Evolutionary conservation across 345 rosid species (phyloP).

Genomic region (Acer saccharum): DNA sequence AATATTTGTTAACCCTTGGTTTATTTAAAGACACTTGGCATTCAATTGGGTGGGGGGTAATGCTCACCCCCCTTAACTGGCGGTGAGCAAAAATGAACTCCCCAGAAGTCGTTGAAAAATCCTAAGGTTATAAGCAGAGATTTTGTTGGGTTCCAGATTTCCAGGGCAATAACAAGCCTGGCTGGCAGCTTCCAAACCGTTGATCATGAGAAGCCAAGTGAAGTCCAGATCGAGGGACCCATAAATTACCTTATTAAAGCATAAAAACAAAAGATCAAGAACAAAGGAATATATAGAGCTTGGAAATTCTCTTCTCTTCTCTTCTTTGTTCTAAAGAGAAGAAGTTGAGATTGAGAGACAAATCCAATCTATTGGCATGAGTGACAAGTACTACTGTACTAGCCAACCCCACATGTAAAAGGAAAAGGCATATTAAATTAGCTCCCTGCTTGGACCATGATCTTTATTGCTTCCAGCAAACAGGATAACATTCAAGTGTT

Average conservation of each 20-base stretch:
- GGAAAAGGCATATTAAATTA: neutral
- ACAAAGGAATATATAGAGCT: neutral
- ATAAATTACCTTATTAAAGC: slow-evolving; percentile 6
- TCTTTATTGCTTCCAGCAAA: neutral
- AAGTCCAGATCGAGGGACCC: neutral
- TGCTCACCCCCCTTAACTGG: too few species aligned
- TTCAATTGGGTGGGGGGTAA: too few species aligned
- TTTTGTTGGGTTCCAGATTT: neutral
- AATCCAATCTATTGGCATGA: too few species aligned
- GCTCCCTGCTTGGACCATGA: neutral
- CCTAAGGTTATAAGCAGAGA: neutral
- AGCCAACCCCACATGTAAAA: neutral
- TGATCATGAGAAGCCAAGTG: neutral
- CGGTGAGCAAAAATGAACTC: too few species aligned
- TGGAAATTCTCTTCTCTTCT: neutral
- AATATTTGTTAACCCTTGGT: too few species aligned
- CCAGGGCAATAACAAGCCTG: too few species aligned
- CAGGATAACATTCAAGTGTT: too few species aligned
- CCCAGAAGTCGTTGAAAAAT: neutral
- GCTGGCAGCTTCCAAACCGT: neutral
- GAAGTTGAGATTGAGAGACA: too few species aligned
- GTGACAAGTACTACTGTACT: too few species aligned
- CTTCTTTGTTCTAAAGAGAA: too few species aligned
- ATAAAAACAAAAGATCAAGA: neutral
- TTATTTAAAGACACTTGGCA: too few species aligned